phyloP scores from a whole-genome alignment of 305 asterid genomes.

The Fraxinus latifolia region DNA sequence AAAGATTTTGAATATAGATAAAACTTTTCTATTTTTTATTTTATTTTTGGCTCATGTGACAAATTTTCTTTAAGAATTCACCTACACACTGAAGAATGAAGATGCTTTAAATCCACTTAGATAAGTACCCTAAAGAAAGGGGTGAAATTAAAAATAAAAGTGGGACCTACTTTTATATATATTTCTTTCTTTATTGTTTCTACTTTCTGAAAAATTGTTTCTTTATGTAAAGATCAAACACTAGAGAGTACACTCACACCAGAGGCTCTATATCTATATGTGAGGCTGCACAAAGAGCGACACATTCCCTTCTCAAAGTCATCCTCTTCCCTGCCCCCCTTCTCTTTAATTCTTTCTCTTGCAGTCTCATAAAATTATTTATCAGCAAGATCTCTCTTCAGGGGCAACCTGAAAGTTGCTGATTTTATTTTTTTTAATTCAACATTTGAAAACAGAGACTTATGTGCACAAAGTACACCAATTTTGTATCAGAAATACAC shows the following conservation, averaged over 20 bases:
- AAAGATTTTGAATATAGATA: background rate
- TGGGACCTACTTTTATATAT: background rate
- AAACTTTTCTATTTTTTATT: background rate
- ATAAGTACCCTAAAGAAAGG: background rate
- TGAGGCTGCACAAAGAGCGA: background rate
- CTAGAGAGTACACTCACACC: background rate
- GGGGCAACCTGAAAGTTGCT: background rate
- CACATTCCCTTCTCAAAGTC: background rate
- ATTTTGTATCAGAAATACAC: background rate
- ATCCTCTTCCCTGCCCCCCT: background rate
- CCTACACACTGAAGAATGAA: background rate
- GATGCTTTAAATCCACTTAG: background rate
- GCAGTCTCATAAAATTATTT: background rate
- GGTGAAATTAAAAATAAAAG: background rate
- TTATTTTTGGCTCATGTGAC: background rate
- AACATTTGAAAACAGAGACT: background rate
- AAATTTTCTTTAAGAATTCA: background rate
- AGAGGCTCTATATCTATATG: background rate
- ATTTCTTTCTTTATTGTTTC: background rate
- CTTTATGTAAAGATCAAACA: background rate
- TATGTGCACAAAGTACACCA: background rate
- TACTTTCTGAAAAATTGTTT: background rate
- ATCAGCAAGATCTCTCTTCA: background rate
- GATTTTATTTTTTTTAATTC: background rate
- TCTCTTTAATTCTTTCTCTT: background rate